Evolutionary conservation across 2,329 filamentous ascomycete species (phyloP).

Genomic region (Talaromyces sp.): DNA sequence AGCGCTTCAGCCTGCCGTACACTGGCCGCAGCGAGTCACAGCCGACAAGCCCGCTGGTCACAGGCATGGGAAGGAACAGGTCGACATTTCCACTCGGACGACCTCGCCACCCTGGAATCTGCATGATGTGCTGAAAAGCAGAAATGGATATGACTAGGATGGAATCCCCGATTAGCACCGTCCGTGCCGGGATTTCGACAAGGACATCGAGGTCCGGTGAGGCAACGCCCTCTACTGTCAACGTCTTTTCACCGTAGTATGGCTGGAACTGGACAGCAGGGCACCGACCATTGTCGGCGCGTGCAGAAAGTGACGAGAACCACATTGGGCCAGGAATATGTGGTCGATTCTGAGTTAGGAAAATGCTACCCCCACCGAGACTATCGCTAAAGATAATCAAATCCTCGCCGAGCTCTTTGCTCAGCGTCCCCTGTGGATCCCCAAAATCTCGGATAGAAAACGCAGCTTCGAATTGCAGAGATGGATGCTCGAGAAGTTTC

Average conservation of each 20-base stretch:
- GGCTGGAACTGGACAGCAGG: background rate
- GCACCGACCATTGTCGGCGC: background rate
- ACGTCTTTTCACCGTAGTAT: background rate
- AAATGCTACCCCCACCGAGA: background rate
- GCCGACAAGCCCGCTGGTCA: background rate
- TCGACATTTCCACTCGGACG: background rate
- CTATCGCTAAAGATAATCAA: background rate
- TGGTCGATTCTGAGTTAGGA: background rate
- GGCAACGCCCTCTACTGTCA: background rate
- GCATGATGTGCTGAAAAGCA: background rate
- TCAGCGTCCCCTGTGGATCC: background rate
- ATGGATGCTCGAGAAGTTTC: background rate
- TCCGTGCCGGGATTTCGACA: background rate
- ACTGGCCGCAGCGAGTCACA: background rate
- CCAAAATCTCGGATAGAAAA: background rate
- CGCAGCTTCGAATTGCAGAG: background rate
- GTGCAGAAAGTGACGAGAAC: background rate
- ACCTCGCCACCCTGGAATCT: background rate
- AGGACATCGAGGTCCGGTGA: background rate
- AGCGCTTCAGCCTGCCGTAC: background rate
- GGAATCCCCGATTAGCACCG: background rate
- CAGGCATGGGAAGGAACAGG: background rate
- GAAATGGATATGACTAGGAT: background rate
- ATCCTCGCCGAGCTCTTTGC: background rate
- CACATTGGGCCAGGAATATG: background rate